phyloP scores from a whole-genome alignment of 2,329 filamentous ascomycete species.

The Phyllachora maydis region DNA sequence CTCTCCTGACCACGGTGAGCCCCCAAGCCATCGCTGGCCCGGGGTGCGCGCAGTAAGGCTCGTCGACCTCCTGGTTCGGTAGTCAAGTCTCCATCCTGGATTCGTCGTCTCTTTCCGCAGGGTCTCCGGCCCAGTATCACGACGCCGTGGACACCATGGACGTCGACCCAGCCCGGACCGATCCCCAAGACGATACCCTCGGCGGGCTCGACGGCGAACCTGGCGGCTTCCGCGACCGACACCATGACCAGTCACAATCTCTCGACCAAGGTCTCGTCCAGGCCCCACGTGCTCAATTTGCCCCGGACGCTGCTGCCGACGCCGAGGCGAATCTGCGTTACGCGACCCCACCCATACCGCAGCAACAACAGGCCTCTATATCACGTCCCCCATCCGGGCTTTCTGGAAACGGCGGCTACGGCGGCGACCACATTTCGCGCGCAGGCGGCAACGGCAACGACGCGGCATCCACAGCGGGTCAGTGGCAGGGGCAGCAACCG shows the following conservation, averaged over 20 bases:
- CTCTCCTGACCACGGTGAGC: too few species aligned
- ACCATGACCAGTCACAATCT: conserved; percentile 21
- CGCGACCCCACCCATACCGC: conserved; percentile 22
- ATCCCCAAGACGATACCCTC: conserved; percentile 25
- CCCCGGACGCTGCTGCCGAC: too few species aligned
- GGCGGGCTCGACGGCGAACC: conserved; percentile 26
- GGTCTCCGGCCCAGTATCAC: conserved; percentile 30
- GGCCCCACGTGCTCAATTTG: conserved; percentile 16
- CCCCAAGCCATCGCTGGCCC: too few species aligned
- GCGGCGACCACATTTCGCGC: conserved; percentile 21
- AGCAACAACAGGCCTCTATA: conserved; percentile 17
- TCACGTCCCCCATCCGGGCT: conserved; percentile 35
- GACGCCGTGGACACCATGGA: conserved; percentile 30
- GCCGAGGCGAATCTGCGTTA: too few species aligned
- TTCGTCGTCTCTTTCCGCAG: conserved; percentile 24
- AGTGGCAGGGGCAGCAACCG: background rate
- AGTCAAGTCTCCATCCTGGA: conserved; percentile 32
- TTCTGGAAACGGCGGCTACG: conserved; percentile 19
- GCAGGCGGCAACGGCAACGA: conserved; percentile 15
- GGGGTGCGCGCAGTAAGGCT: too few species aligned
- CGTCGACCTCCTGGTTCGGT: too few species aligned
- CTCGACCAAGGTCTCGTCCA: conserved; percentile 24
- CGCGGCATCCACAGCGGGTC: conserved; percentile 3
- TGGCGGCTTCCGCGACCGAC: conserved; percentile 13
- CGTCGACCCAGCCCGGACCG: conserved; percentile 15